These are phyloP conservation scores for Chaetomium sp. DNA, from an alignment of 2,329 filamentous ascomycete genomes.

Conservation along the genomic window DNA sequence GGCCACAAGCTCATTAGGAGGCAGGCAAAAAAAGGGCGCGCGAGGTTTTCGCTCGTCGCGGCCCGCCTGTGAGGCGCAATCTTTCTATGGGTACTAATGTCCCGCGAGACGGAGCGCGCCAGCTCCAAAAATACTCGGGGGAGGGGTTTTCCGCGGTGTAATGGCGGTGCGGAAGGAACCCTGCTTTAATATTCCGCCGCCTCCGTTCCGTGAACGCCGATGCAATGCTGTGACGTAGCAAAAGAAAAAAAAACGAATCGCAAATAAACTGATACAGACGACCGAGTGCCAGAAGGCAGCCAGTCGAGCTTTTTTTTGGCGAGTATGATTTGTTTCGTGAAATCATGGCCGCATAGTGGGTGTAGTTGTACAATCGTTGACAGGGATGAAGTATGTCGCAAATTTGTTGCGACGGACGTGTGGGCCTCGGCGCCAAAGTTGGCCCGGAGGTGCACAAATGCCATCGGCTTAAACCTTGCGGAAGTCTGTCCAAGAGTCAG, in stretches of 20 bases:
- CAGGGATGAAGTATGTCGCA: background rate
- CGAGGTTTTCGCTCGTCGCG: background rate
- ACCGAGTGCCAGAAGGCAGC: conserved; percentile 9
- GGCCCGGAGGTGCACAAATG: conserved; percentile 2
- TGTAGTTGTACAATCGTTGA: conserved; percentile 20
- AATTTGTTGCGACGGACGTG: too few species aligned
- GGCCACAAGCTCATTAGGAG: conserved; percentile 7
- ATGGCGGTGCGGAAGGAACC: conserved; percentile 5
- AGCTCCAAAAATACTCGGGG: background rate
- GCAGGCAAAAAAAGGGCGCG: background rate
- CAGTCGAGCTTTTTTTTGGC: conserved; percentile 15
- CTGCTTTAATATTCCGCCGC: conserved; percentile 9
- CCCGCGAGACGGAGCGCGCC: conserved; percentile 3
- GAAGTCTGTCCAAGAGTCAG: conserved; percentile 23
- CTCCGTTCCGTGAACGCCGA: conserved; percentile 40
- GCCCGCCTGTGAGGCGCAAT: conserved; percentile 11
- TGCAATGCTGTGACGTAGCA: conserved; percentile 45
- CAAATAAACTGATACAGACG: conserved; percentile 34
- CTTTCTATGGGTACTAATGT: conserved; percentile 12
- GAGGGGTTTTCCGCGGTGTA: background rate
- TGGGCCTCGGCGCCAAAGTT: background rate
- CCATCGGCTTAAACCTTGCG: conserved; percentile 22
- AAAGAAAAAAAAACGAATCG: conserved; percentile 24
- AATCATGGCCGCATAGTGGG: conserved; percentile 18
- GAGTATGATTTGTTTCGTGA: conserved; percentile 18